Conservation (phyloP, 2,329 filamentous ascomycete species). For the Kalmusia sp. region DNA sequence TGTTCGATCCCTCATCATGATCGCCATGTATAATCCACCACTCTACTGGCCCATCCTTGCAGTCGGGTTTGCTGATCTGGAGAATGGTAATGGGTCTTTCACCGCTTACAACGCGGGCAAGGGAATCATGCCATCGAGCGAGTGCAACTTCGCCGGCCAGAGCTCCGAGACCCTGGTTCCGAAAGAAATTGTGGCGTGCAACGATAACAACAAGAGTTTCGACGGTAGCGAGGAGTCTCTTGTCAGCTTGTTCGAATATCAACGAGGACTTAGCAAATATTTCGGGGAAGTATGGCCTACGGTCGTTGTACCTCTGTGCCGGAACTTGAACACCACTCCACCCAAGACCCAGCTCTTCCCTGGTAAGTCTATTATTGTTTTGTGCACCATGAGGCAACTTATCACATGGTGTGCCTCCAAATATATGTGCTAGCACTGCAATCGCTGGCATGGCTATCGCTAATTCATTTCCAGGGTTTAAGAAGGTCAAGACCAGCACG, state of each 20-base stretch:
- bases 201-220: slow-evolving; percentile 14
- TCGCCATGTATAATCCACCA: slow-evolving; percentile 2
- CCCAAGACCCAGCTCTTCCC: slow-evolving; percentile 17
- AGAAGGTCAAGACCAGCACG: slow-evolving; percentile 3
- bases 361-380: slow-evolving; percentile 8
- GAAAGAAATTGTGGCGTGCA: slow-evolving; percentile 17
- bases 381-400: background rate
- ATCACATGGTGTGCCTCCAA: background rate
- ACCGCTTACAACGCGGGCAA: background rate
- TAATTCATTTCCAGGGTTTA: too few species aligned
- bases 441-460: background rate
- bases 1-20: background rate
- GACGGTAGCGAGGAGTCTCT: slow-evolving; percentile 9
- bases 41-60: slow-evolving; percentile 1
- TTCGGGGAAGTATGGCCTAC: slow-evolving; percentile 10
- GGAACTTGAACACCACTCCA: slow-evolving; percentile 11
- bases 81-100: slow-evolving; percentile 5
- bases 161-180: background rate
- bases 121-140: slow-evolving; percentile 2
- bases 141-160: background rate
- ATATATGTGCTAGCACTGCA: background rate
- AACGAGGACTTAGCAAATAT: slow-evolving; percentile 9
- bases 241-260: slow-evolving; percentile 1
- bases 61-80: background rate
- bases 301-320: slow-evolving; percentile 10